These are phyloP conservation scores for Myxozyma vanderwaltii DNA, from an alignment of 805 yeast species.

Conservation along the genomic window DNA sequence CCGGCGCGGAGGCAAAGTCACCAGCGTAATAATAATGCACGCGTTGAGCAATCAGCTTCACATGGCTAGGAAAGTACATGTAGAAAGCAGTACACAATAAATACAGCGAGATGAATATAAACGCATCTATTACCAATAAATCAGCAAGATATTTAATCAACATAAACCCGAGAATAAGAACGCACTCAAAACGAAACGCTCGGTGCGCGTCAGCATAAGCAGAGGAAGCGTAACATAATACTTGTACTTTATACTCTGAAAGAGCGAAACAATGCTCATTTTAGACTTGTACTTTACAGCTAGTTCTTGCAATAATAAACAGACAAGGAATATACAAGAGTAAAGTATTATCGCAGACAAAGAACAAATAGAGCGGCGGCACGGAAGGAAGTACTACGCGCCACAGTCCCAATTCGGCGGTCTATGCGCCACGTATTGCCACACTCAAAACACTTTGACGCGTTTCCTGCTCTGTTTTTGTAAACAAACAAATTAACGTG, in stretches of 20 bases:
- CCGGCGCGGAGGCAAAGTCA: slow-evolving; percentile 1
- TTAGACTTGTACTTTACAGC: neutral
- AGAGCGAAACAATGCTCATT: slow-evolving; percentile 15
- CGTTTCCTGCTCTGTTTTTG: neutral
- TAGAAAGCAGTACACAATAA: slow-evolving; percentile 28
- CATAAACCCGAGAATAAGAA: too few species aligned
- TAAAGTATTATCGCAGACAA: too few species aligned
- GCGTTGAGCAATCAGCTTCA: slow-evolving; percentile 31
- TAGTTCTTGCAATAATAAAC: too few species aligned
- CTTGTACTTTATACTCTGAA: slow-evolving; percentile 24
- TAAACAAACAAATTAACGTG: neutral
- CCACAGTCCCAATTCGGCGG: neutral
- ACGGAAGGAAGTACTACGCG: neutral
- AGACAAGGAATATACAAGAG: too few species aligned
- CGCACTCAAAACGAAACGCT: slow-evolving; percentile 29
- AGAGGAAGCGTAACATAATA: slow-evolving; percentile 33
- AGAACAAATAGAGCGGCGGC: too few species aligned
- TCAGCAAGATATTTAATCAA: too few species aligned
- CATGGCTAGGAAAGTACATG: slow-evolving; percentile 30
- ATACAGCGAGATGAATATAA: slow-evolving; percentile 21
- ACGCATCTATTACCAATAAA: slow-evolving; percentile 14
- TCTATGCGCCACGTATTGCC: slow-evolving; percentile 3
- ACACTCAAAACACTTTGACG: neutral
- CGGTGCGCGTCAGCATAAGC: slow-evolving; percentile 25
- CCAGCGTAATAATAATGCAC: slow-evolving; percentile 31